phyloP scores from a whole-genome alignment of 1,284 basidiomycete species.

The Ganoderma meredithae region DNA sequence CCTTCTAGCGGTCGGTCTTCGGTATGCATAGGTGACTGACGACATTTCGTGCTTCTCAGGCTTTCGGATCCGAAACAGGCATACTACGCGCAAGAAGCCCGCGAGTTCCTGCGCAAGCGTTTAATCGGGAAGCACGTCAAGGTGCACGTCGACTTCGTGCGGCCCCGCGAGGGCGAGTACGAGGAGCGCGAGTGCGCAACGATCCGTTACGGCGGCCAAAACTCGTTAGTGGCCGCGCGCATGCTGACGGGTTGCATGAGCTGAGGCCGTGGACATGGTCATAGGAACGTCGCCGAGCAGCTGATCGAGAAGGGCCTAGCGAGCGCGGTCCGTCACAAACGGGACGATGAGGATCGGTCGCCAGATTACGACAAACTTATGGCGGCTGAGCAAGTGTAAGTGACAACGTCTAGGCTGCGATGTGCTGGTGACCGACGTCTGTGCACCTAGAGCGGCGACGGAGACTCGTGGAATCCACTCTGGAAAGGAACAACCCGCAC shows the following conservation, averaged over 20 bases:
- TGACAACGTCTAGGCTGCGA: slow-evolving; percentile 22
- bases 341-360: slow-evolving; percentile 95
- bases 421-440: slow-evolving; percentile 1
- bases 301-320: slow-evolving; percentile 94
- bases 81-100: slow-evolving; percentile 90
- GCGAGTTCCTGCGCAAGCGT: slow-evolving; percentile 90
- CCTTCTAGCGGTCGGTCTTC: not conserved
- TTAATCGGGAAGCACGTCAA: slow-evolving; percentile 92
- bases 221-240: slow-evolving; percentile 57
- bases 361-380: slow-evolving; percentile 95
- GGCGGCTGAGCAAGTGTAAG: slow-evolving; percentile 90
- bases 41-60: slow-evolving; percentile 46
- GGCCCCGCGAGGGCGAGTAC: slow-evolving; percentile 92
- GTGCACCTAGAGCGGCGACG: slow-evolving; percentile 66
- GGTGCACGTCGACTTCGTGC: slow-evolving; percentile 87
- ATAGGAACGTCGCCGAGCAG: slow-evolving; percentile 90
- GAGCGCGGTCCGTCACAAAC: slow-evolving; percentile 89
- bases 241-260: not conserved
- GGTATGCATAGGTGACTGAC: not conserved
- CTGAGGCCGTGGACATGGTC: slow-evolving; percentile 11
- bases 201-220: slow-evolving; percentile 82
- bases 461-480: slow-evolving; percentile 93
- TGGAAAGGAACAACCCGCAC: slow-evolving; percentile 84
- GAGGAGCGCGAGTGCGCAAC: slow-evolving; percentile 94
- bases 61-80: slow-evolving; percentile 89